Conservation (phyloP, 768 basidiomycete species). For the Pleurotus djamor region DNA sequence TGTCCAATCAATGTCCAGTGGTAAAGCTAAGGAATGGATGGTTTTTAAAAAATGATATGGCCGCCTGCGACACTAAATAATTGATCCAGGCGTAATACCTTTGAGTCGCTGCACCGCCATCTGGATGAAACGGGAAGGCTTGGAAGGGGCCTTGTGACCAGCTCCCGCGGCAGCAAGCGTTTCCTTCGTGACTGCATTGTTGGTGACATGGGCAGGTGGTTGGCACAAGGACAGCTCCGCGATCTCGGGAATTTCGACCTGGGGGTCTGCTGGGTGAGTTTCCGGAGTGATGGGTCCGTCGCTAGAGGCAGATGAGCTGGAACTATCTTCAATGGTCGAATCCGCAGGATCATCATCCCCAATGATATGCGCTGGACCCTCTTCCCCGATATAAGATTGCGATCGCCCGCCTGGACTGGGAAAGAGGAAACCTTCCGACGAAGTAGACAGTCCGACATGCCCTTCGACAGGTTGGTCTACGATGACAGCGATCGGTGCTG, state of each 20-base stretch:
- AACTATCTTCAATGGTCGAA: constrained; percentile 10
- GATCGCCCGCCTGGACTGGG: constrained; percentile 27
- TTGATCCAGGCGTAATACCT: constrained; percentile 24
- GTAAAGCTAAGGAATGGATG: too few relatives aligned
- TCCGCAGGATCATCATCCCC: constrained; percentile 14
- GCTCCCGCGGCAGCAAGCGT: background rate
- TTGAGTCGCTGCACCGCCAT: constrained; percentile 35
- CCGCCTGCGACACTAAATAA: constrained; percentile 16
- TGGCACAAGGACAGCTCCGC: constrained; percentile 33
- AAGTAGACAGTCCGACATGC: constrained; percentile 15
- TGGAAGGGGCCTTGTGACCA: constrained; percentile 18
- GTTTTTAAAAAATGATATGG: background rate
- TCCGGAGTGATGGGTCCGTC: constrained; percentile 49
- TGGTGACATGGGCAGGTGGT: constrained; percentile 10
- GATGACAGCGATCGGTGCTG: background rate
- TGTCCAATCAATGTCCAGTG: background rate
- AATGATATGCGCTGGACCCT: too few relatives aligned
- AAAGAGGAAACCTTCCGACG: constrained; percentile 36
- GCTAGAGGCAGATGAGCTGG: constrained; percentile 33
- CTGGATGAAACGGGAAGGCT: constrained; percentile 30
- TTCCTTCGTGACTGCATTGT: background rate
- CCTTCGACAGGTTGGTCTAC: background rate
- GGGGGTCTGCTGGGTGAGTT: constrained; percentile 35
- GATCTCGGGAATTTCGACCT: constrained; percentile 41
- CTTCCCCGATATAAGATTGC: background rate